Conservation (phyloP, 768 basidiomycete species). For the Lenzites betulinus region DNA sequence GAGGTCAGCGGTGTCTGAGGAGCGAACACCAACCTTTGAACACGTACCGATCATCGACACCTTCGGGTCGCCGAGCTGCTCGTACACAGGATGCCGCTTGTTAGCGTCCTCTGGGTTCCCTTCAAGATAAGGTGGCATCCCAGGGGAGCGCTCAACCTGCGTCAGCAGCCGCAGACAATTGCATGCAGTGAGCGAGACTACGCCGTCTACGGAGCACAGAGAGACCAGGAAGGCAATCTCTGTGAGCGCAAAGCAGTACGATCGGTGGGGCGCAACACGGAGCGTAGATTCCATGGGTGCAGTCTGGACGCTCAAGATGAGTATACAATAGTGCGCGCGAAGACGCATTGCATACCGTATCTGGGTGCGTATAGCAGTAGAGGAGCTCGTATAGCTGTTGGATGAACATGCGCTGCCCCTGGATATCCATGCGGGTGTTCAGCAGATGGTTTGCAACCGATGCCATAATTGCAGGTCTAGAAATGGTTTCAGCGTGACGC, state of each 20-base stretch:
- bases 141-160: conserved; percentile 63
- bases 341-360: background rate
- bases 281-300: conserved; percentile 44
- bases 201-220: conserved; percentile 67
- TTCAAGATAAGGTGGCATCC: conserved; percentile 51
- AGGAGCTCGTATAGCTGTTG: conserved; percentile 61
- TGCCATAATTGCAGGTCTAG: conserved; percentile 37
- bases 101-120: conserved; percentile 63
- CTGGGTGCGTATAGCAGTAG: conserved; percentile 43
- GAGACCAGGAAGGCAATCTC: conserved; percentile 76
- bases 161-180: conserved; percentile 69
- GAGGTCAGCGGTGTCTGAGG: conserved; percentile 10
- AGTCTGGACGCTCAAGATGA: conserved; percentile 20
- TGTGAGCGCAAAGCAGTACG: conserved; percentile 63
- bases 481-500: background rate
- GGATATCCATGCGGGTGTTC: conserved; percentile 56
- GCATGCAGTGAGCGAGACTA: conserved; percentile 68
- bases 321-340: conserved; percentile 2
- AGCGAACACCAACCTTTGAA: background rate
- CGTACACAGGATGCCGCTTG: conserved; percentile 73
- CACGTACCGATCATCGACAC: conserved; percentile 66
- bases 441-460: conserved; percentile 61
- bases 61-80: conserved; percentile 77
- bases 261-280: conserved; percentile 52
- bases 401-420: conserved; percentile 70